Evolutionary conservation across 2,329 filamentous ascomycete genomes (phyloP), one percentile per base, ranked within the genome.

Genomic region (Calonectria honghensis): DNA sequence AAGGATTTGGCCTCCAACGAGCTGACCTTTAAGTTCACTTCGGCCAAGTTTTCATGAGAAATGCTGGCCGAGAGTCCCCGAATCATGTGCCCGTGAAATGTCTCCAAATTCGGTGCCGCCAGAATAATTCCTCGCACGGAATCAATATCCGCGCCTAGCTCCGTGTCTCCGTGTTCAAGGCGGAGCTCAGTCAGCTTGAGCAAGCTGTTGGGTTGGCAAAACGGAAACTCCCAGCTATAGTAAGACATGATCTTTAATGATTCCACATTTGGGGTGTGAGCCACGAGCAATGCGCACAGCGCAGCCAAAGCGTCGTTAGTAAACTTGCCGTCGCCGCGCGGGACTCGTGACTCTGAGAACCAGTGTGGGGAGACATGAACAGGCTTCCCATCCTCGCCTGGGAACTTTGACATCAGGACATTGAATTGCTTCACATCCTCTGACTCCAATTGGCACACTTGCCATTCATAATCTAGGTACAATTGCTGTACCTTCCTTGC

Each of bases 141-240:
- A 14, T 31, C 16, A 4, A 54, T 48, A 20, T 66, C 51, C 5
- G 37, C 29, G 31, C 57, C 72, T 6, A 41, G 6, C 31, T 66
- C 50, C 7, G 50, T 57, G 13, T 69, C 57, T 29, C 29, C 59
- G 24, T 73, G 57, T 20, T 51, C 48, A 20, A 73, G 24, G 7
- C 5, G 24, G 16, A 73, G 24, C 10, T 61, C 4, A 2, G n/a
- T 57, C 9, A 73, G 72, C 10, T 18, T 20, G 14, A 50, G 50
- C n/a, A 73, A 37, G 18, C 59, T 51, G 16, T 37, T 61, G 3
- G 57, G 66, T 13, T 45, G 31, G 2, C 50, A 66, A 20, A 69
- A 73, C 2, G 66, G 72, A 61, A 70, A 73, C 2, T 50, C 48
- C 57, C 66, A 73, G 27, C 31, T 32, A 24, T 59, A 57, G 31